Evolutionary conservation across 2,329 filamentous ascomycete species (phyloP).

Genomic region (Monilinia fructicola): DNA sequence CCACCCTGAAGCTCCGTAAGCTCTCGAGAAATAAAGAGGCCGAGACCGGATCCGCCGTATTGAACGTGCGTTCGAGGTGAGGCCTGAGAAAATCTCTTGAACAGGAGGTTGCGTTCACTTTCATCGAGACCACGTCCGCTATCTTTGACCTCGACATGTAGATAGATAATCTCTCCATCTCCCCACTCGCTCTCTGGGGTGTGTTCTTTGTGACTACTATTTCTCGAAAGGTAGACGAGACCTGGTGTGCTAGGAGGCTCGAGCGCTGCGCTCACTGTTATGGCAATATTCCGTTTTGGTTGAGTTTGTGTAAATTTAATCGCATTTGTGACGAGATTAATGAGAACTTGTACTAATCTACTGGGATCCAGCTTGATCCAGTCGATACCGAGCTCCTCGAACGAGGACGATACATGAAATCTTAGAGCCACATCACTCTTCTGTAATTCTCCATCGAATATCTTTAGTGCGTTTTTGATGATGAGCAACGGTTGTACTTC

Average conservation of each 20-base stretch:
- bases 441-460: constrained; percentile 74
- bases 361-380: constrained; percentile 72
- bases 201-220: constrained; percentile 34
- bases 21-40: constrained; percentile 74
- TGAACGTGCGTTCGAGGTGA: constrained; percentile 73
- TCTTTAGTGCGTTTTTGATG: constrained; percentile 67
- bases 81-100: constrained; percentile 73
- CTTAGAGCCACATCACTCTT: constrained; percentile 67
- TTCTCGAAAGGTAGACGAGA: constrained; percentile 33
- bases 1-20: constrained; percentile 81
- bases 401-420: constrained; percentile 63
- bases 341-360: constrained; percentile 73
- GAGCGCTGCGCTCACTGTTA: constrained; percentile 39
- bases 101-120: constrained; percentile 71
- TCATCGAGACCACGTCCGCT: constrained; percentile 72
- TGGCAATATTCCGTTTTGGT: constrained; percentile 54
- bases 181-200: constrained; percentile 56
- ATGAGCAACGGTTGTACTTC: constrained; percentile 68
- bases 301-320: constrained; percentile 76
- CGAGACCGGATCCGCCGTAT: constrained; percentile 76
- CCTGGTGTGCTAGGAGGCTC: constrained; percentile 20
- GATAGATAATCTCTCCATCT: constrained; percentile 65
- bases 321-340: constrained; percentile 78
- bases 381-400: constrained; percentile 56
- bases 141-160: constrained; percentile 73